Percentiles rank a stretch among this genome's conserved stretches.
These are phyloP conservation scores for Malus hybrid DNA, from an alignment of 331 rosid species.

Conservation along the genomic window DNA sequence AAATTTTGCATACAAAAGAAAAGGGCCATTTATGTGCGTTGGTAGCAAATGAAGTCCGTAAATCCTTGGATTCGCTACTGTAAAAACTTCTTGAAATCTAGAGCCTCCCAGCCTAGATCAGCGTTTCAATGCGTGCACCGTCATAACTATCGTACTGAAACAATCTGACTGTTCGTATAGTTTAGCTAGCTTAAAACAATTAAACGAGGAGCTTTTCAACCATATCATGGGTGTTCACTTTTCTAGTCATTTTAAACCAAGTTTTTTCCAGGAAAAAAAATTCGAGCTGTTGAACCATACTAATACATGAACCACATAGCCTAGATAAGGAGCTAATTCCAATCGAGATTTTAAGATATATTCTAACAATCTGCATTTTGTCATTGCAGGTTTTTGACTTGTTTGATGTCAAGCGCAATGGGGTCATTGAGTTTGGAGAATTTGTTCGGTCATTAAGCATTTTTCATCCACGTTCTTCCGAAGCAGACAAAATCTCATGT, in stretches of 20 bases:
- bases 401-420: slow-evolving; percentile 62
- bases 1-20: neutral
- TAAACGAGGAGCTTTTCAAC: neutral
- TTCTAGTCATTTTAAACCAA: neutral
- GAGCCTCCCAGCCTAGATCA: neutral
- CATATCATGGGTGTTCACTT: neutral
- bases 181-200: neutral
- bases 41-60: neutral
- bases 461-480: slow-evolving; percentile 62
- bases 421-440: slow-evolving; percentile 63
- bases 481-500: slow-evolving; percentile 58
- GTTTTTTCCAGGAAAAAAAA: neutral
- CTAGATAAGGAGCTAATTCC: neutral
- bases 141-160: neutral
- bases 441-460: slow-evolving; percentile 61
- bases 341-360: neutral
- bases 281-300: neutral
- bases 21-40: neutral
- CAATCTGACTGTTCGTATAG: neutral
- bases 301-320: neutral
- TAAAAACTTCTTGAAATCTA: neutral
- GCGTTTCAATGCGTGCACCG: neutral
- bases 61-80: neutral
- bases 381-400: slow-evolving; percentile 56
- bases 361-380: neutral